A percentile compares a stretch with the other conserved stretches of the same genome.
phyloP scores from a whole-genome alignment of 768 basidiomycete species.

The Termitomyces heimii region DNA sequence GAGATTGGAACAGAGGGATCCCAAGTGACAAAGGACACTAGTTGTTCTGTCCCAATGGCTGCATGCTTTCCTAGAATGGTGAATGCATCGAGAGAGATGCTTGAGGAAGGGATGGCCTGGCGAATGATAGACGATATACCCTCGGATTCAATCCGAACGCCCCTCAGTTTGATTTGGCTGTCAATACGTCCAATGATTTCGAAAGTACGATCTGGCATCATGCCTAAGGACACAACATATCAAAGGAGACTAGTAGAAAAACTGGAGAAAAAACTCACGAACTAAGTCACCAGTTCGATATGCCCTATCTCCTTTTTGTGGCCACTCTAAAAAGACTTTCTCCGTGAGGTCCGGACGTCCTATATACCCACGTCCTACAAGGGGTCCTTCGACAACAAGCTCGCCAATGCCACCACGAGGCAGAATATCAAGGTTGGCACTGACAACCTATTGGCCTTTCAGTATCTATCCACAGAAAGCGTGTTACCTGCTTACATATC shows the following conservation, averaged over 20 bases:
- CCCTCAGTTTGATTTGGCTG: constrained; percentile 45
- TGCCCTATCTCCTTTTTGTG: constrained; percentile 29
- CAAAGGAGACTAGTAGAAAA: not conserved
- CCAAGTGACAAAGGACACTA: constrained; percentile 42
- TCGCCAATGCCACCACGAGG: constrained; percentile 41
- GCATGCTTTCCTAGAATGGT: constrained; percentile 40
- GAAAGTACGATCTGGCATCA: constrained; percentile 42
- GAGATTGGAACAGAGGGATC: constrained; percentile 27
- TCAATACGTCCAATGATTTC: constrained; percentile 48
- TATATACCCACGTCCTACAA: constrained; percentile 46
- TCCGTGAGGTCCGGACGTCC: constrained; percentile 36
- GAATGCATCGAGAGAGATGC: constrained; percentile 27
- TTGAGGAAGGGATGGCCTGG: constrained; percentile 18
- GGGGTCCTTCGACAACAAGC: constrained; percentile 42
- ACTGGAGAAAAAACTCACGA: constrained; percentile 18
- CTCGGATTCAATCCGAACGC: constrained; percentile 49
- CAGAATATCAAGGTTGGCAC: constrained; percentile 33
- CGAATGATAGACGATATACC: constrained; percentile 43
- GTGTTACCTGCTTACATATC: constrained; percentile 19
- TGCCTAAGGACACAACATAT: constrained; percentile 22
- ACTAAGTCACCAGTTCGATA: constrained; percentile 48
- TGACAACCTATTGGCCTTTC: constrained; percentile 32
- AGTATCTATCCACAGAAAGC: constrained; percentile 3
- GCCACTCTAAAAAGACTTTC: constrained; percentile 42
- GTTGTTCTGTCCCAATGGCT: constrained; percentile 34